Percentiles rank a stretch among this genome's conserved stretches.
phyloP scores from a whole-genome alignment of 768 basidiomycete genomes.

The Suillus occidentalis region DNA sequence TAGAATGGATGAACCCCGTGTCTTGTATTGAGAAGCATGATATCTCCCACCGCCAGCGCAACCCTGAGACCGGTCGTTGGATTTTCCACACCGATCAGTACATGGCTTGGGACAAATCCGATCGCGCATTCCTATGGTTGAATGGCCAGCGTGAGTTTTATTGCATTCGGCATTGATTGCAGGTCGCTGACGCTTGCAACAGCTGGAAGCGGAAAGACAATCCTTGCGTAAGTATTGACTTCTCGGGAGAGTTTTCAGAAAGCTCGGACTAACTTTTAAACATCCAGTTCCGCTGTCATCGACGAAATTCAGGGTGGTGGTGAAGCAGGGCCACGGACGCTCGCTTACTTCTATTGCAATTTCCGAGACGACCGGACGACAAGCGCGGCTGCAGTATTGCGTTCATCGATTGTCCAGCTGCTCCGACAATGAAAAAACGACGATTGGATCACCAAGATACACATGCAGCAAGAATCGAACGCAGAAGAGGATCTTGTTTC shows the following conservation, averaged over 20 bases:
- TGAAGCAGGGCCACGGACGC: not conserved
- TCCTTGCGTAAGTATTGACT: not conserved
- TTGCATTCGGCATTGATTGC: not conserved
- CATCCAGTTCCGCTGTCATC: slow-evolving; percentile 4
- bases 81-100: not conserved
- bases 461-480: not conserved
- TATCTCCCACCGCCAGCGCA: not conserved
- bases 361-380: slow-evolving; percentile 4
- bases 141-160: not conserved
- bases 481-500: not conserved
- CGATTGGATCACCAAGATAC: not conserved
- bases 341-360: not conserved
- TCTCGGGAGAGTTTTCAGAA: not conserved
- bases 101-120: not conserved
- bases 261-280: not conserved
- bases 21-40: not conserved
- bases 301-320: not conserved
- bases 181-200: not conserved
- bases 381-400: slow-evolving; percentile 13
- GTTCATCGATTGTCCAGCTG: slow-evolving; percentile 19
- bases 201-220: not conserved
- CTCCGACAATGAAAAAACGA: not conserved
- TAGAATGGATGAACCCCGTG: not conserved
- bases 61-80: not conserved
- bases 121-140: not conserved